These are phyloP conservation scores for Oenanthe javanica DNA, from an alignment of 140 eudicot species.

Conservation along the genomic window DNA sequence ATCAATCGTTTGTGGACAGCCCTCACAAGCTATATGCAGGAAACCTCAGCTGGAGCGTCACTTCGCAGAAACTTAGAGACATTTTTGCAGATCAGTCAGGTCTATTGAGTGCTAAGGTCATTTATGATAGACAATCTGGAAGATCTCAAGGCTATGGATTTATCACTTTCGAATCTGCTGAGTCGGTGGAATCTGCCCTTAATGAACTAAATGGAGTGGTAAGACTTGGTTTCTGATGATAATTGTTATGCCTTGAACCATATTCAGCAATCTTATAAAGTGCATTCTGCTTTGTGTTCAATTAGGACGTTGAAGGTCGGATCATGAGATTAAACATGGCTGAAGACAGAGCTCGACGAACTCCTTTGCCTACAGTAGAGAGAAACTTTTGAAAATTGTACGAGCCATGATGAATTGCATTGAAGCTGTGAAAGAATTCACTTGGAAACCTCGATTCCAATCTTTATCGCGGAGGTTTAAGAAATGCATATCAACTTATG, in stretches of 20 bases:
- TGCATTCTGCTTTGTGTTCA: not conserved
- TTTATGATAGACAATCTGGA: constrained; percentile 65
- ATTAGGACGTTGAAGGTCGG: constrained; percentile 72
- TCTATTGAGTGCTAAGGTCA: constrained; percentile 72
- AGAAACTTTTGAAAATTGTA: constrained; percentile 22
- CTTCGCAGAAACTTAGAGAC: constrained; percentile 63
- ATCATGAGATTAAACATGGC: constrained; percentile 65
- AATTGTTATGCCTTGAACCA: not conserved
- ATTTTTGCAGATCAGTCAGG: constrained; percentile 69
- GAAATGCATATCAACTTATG: not conserved
- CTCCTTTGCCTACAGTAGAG: constrained; percentile 24
- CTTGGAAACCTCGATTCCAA: not conserved
- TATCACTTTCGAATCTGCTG: constrained; percentile 58
- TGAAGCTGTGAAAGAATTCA: constrained; percentile 13
- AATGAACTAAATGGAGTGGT: constrained; percentile 69
- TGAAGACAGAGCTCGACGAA: constrained; percentile 29
- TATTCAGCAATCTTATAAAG: not conserved
- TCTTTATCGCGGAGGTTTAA: not conserved
- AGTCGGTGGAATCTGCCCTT: constrained; percentile 63
- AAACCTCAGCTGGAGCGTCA: constrained; percentile 75
- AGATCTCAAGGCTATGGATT: constrained; percentile 93
- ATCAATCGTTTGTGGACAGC: constrained; percentile 64
- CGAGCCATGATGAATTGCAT: constrained; percentile 27
- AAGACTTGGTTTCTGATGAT: constrained; percentile 18
- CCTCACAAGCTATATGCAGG: constrained; percentile 86